Percentiles rank a stretch among this genome's conserved stretches.
These are phyloP conservation scores for Pyrenula aspistea DNA, from an alignment of 495 filamentous ascomycete genomes.

Conservation along the genomic window DNA sequence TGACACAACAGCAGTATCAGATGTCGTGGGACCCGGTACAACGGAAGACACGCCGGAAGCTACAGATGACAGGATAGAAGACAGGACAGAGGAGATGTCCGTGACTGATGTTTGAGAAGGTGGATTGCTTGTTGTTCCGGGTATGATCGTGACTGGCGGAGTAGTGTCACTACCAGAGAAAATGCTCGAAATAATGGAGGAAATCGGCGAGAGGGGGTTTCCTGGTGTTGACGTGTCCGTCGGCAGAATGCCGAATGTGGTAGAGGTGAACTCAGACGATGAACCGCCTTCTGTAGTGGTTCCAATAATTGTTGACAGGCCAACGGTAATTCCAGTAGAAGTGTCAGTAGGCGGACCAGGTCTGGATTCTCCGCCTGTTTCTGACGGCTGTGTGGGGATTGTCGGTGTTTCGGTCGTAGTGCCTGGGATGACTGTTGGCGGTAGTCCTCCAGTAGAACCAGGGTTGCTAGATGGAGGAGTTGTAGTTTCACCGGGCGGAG, in stretches of 20 bases:
- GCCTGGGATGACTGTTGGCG: not conserved
- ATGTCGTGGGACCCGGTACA: no score
- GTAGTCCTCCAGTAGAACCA: not conserved
- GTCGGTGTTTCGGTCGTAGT: not conserved
- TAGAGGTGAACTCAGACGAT: not conserved
- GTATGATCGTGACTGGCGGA: not conserved
- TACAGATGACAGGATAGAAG: not conserved
- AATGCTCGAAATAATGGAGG: not conserved
- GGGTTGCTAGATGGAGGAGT: not conserved
- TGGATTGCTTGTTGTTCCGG: not conserved
- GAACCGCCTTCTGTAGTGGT: not conserved
- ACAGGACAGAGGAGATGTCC: not conserved
- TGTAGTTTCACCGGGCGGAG: not conserved
- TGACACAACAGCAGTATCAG: not conserved
- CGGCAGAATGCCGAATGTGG: not conserved
- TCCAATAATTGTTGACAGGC: slow-evolving; percentile 4
- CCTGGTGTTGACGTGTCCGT: not conserved
- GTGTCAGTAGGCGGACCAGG: not conserved
- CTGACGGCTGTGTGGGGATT: not conserved
- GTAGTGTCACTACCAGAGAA: not conserved
- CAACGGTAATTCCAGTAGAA: slow-evolving; percentile 2
- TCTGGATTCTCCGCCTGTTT: not conserved
- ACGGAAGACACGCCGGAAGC: no score
- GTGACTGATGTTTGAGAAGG: not conserved
- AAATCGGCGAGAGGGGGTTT: no score